Conservation (phyloP, 805 yeast genomes). For the Scheffersomyces coipomensis region DNA sequence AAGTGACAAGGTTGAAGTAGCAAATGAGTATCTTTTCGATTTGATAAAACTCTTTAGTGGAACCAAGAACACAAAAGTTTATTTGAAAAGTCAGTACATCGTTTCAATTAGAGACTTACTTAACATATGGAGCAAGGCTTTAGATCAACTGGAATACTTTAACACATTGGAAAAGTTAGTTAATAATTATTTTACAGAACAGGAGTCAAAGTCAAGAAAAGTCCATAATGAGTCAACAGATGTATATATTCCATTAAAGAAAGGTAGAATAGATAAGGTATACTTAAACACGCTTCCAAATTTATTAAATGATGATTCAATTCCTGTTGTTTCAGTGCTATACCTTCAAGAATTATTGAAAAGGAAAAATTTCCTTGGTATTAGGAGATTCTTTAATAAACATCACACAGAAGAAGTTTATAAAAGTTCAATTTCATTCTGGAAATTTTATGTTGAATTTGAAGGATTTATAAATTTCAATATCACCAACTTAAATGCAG, state of each 20-base stretch:
- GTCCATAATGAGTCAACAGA: background rate
- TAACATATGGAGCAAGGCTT: conserved; percentile 8
- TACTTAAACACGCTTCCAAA: conserved; percentile 18
- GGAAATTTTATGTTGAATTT: conserved; percentile 57
- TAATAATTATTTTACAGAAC: conserved; percentile 14
- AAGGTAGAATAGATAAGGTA: background rate
- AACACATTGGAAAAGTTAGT: conserved; percentile 17
- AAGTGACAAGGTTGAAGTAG: conserved; percentile 14
- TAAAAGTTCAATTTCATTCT: conserved; percentile 46
- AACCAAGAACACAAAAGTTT: conserved; percentile 1
- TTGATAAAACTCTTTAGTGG: conserved; percentile 24
- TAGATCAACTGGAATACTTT: conserved; percentile 11
- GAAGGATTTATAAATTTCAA: conserved; percentile 45
- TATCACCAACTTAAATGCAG: conserved; percentile 40
- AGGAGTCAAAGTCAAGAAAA: conserved; percentile 12
- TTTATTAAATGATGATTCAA: conserved; percentile 39
- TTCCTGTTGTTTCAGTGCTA: conserved; percentile 35
- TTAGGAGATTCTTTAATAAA: conserved; percentile 29
- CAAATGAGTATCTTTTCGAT: conserved; percentile 27
- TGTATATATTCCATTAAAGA: background rate
- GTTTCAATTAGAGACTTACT: conserved; percentile 1
- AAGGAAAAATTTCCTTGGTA: background rate
- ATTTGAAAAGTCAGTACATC: conserved; percentile 4
- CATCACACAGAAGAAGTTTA: conserved; percentile 27
- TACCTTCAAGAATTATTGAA: conserved; percentile 29